A percentile compares a stretch with the other conserved stretches of the same genome.
phyloP scores from a whole-genome alignment of 2,329 filamentous ascomycete genomes.

The Didymella pomorum region DNA sequence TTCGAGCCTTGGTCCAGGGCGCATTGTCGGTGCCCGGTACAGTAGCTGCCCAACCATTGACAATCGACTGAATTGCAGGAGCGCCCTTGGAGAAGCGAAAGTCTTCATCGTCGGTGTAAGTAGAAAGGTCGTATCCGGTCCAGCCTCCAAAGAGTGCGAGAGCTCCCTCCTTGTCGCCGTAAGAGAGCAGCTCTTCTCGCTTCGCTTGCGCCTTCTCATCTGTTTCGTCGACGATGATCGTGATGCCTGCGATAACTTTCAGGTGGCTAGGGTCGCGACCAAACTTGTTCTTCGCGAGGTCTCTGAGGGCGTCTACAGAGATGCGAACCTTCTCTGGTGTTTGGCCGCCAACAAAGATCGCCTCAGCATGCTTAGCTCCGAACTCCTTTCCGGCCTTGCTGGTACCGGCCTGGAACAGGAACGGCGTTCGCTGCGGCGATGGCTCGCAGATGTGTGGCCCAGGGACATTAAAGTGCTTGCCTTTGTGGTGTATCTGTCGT shows the following conservation, averaged over 20 bases:
- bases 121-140: slow-evolving; percentile 69
- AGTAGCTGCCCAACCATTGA: slow-evolving; percentile 19
- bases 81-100: not conserved
- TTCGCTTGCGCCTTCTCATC: slow-evolving; percentile 70
- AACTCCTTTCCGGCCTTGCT: not conserved
- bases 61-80: slow-evolving; percentile 19
- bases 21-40: slow-evolving; percentile 49
- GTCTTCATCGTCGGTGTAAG: slow-evolving; percentile 49
- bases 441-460: not conserved
- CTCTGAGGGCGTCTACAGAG: not conserved
- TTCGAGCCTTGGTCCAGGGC: slow-evolving; percentile 74
- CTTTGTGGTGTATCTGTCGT: not conserved
- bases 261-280: no score
- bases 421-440: not conserved
- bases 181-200: slow-evolving; percentile 60
- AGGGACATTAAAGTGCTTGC: not conserved
- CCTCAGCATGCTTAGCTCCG: not conserved
- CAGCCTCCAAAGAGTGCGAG: slow-evolving; percentile 75
- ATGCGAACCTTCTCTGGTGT: not conserved
- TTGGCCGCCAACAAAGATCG: not conserved
- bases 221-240: slow-evolving; percentile 48
- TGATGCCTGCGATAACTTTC: no score
- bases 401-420: not conserved
- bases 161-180: slow-evolving; percentile 65
- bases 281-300: slow-evolving; percentile 22